Percentiles rank a stretch among this genome's conserved stretches.
Evolutionary conservation across 768 basidiomycete genomes (phyloP).

Genomic region (Hypholoma fasciculare): DNA sequence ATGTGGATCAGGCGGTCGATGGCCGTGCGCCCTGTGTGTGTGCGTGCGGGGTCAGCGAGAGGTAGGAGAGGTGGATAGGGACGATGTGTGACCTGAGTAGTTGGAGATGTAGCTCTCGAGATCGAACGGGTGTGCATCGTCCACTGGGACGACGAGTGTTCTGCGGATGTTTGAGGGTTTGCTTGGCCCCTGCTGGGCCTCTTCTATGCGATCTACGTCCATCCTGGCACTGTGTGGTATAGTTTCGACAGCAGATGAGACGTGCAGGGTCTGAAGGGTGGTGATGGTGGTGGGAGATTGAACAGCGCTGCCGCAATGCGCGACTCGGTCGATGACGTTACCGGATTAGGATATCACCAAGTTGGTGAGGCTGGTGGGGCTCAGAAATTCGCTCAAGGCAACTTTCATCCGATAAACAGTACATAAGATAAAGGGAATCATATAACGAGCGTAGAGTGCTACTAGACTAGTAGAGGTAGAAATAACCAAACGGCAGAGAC

Average conservation of each 20-base stretch:
- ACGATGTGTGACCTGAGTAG: constrained; percentile 61
- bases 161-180: constrained; percentile 20
- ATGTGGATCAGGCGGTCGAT: constrained; percentile 74
- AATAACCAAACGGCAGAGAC: background rate
- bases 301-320: background rate
- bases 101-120: constrained; percentile 76
- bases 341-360: constrained; percentile 1
- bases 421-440: background rate
- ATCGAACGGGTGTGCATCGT: constrained; percentile 86
- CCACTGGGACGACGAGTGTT: constrained; percentile 47
- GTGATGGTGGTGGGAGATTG: constrained; percentile 3
- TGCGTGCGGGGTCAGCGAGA: background rate
- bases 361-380: no score
- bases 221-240: constrained; percentile 21
- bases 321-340: background rate
- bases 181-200: constrained; percentile 19
- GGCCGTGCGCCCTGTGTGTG: constrained; percentile 32
- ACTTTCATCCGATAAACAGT: background rate
- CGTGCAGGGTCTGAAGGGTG: background rate
- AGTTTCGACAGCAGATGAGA: background rate
- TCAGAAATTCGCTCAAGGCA: background rate
- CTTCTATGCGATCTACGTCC: constrained; percentile 42
- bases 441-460: background rate
- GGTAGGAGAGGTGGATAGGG: background rate
- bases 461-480: background rate